Evolutionary conservation across 768 basidiomycete species (phyloP).

Genomic region (Cyclocybe cylindracea): DNA sequence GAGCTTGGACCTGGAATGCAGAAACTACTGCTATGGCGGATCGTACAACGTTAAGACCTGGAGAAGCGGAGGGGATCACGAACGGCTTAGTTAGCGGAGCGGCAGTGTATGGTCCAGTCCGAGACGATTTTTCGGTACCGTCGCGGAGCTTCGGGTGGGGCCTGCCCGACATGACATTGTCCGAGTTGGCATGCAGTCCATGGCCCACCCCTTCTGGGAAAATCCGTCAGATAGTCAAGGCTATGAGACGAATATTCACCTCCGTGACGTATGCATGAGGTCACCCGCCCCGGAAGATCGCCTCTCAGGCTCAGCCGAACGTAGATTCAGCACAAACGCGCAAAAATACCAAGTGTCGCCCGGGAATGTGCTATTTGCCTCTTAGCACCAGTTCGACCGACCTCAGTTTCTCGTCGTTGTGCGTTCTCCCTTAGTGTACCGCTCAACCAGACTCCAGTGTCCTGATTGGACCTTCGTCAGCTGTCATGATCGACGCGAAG

Average conservation of each 20-base stretch:
- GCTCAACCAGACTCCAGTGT: conserved; percentile 55
- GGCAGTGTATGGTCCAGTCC: conserved; percentile 85
- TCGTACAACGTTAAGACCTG: conserved; percentile 61
- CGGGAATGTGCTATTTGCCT: conserved; percentile 77
- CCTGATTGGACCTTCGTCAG: conserved; percentile 52
- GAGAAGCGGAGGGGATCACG: conserved; percentile 61
- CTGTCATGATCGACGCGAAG: conserved; percentile 85
- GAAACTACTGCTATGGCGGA: conserved; percentile 93
- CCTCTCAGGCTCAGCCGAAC: conserved; percentile 79
- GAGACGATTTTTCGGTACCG: conserved; percentile 84
- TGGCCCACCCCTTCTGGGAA: conserved; percentile 83
- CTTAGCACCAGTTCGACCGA: conserved; percentile 65
- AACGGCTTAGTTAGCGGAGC: conserved; percentile 69
- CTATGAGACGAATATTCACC: conserved; percentile 49
- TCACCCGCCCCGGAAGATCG: conserved; percentile 95
- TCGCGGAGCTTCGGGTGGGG: conserved; percentile 94
- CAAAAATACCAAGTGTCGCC: conserved; percentile 96
- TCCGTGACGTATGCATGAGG: conserved; percentile 95
- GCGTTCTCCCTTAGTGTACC: conserved; percentile 55
- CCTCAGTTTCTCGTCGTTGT: conserved; percentile 39
- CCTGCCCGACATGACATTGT: conserved; percentile 99
- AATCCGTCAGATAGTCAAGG: background rate
- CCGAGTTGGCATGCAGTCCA: conserved; percentile 99
- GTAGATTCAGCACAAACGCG: conserved; percentile 85
- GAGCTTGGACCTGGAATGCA: conserved; percentile 68